Evolutionary conservation across 2,329 filamentous ascomycete genomes (phyloP).

Genomic region (Cyphellophora europaea): DNA sequence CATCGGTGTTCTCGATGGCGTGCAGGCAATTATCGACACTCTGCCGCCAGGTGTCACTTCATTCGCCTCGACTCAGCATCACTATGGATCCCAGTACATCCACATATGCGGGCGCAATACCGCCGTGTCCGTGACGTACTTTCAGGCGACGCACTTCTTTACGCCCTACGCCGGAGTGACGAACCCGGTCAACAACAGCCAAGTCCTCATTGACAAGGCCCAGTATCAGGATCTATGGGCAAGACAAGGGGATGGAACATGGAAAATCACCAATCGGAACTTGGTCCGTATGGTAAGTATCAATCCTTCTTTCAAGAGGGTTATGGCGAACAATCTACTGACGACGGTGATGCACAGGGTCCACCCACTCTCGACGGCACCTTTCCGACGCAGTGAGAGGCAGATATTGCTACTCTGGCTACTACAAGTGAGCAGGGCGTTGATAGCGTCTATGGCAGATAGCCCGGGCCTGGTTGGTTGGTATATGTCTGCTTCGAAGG

Average conservation of each 20-base stretch:
- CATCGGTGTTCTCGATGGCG: neutral
- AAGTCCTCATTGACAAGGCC: neutral
- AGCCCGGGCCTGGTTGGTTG: too few species aligned
- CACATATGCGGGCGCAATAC: neutral
- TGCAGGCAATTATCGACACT: neutral
- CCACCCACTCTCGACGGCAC: neutral
- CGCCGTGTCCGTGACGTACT: neutral
- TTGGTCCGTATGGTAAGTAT: constrained; percentile 1
- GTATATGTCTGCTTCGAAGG: too few species aligned
- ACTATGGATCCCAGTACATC: neutral
- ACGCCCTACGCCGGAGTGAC: neutral
- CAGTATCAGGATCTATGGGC: neutral
- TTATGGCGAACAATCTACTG: too few species aligned
- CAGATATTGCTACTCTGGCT: too few species aligned
- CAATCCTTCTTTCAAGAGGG: too few species aligned
- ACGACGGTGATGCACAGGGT: too few species aligned
- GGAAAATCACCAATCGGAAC: neutral
- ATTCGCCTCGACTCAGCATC: neutral
- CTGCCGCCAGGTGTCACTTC: neutral
- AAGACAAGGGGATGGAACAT: neutral
- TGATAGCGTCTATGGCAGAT: too few species aligned
- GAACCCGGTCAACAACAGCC: neutral
- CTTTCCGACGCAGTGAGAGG: neutral
- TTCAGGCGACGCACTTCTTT: neutral
- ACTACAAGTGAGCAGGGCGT: too few species aligned